Evolutionary conservation across 2,329 filamentous ascomycete genomes (phyloP), one percentile per base, ranked within the genome.

Genomic region (Alternaria infectoria): DNA sequence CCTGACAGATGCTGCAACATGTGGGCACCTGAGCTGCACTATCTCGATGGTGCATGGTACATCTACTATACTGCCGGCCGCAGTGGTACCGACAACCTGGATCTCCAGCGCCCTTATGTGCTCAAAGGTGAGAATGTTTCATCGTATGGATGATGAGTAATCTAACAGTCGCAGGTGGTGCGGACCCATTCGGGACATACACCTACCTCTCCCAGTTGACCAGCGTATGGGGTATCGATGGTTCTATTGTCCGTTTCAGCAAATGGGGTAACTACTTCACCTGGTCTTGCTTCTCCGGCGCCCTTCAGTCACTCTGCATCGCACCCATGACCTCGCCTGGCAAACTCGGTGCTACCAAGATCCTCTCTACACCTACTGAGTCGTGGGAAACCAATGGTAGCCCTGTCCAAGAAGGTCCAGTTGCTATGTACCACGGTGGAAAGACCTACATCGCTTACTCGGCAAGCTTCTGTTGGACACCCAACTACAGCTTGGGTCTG

Each of bases 1-100:
- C 70, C 85, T 2, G 78, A 77, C 5, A 79, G 85, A 15, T 85
- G 84, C 74, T 85, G 63, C 32, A 69, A 71, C 32, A 82, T 88
- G 40, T 89, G 86, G 86, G 86, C 87, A 0, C 86, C 86, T 0
- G 86, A 88, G 67, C 77, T 87, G 0, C 86, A 87, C 68, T 83
- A 83, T 59, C 70, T 87, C 8, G 80, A 83, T 36, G 69, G 72
- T 46, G 69, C 70, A 32, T 84, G 86, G 86, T 88, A 86, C 60
- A 82, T 88, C 43, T 88, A 88, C 76, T 88, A 88, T 71, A 85
- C 86, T 0, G 84, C 85, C 1, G 85, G 86, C 1, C 79, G 78
- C 23, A 73, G 74, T 2, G 54, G 58, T 11, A 25, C 50, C 13
- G 78, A 75, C 3, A 80, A 86, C 63, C 75, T 87, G 1, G 83